Percentiles rank a stretch among this genome's conserved stretches.
Evolutionary conservation across 345 rosid species (phyloP).

Genomic region (Eucalyptus sp.): DNA sequence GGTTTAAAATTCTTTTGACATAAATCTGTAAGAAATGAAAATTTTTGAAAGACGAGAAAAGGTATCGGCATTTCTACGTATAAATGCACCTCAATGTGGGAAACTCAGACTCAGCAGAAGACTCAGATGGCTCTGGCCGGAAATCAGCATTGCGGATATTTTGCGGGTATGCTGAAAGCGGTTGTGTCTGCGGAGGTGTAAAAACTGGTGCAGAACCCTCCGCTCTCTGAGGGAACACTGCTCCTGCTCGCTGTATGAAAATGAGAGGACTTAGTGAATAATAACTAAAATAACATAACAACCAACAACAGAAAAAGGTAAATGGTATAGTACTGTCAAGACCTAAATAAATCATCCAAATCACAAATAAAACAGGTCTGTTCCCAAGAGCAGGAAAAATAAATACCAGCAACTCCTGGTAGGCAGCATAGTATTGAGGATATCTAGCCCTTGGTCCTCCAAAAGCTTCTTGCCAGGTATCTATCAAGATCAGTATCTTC

Average conservation of each 20-base stretch:
- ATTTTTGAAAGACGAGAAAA: not conserved
- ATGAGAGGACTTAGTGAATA: not conserved
- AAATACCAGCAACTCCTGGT: conserved; percentile 96
- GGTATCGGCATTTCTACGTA: not conserved
- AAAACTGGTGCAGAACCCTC: conserved; percentile 90
- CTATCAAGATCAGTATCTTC: conserved; percentile 80
- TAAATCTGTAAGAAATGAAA: not conserved
- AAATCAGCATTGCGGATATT: conserved; percentile 55
- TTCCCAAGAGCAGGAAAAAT: not conserved
- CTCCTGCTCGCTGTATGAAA: conserved; percentile 84
- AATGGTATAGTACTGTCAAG: not conserved
- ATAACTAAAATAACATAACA: not conserved
- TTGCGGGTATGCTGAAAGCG: conserved; percentile 71
- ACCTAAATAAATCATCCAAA: not conserved
- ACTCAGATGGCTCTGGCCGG: conserved; percentile 41
- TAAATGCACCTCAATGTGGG: conserved; percentile 69
- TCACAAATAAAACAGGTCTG: not conserved
- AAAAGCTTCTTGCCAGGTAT: conserved; percentile 99
- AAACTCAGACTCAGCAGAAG: conserved; percentile 83
- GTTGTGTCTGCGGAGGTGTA: conserved; percentile 94
- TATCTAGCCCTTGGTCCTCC: conserved; percentile 97
- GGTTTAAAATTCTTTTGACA: not conserved
- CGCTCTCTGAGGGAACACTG: conserved; percentile 91
- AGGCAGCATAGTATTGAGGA: conserved; percentile 95
- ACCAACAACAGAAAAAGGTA: not conserved